Evolutionary conservation across 805 yeast species (phyloP), one percentile per base, ranked within the genome.

Genomic region (Schwanniomyces vanrijiae): DNA sequence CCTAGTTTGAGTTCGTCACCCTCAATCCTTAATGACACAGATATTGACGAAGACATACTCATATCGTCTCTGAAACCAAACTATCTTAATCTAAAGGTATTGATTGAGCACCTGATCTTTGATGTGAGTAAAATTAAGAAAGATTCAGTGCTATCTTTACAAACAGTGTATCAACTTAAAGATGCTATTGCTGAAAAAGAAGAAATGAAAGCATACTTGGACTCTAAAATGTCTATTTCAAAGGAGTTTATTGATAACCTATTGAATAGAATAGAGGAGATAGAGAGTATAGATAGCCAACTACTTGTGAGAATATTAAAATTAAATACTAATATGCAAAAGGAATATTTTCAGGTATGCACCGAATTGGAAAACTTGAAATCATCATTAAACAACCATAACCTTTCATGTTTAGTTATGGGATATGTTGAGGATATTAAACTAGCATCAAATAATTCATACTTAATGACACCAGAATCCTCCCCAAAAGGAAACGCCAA

Each of bases 361-460:
- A 53, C 55, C 11, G 75, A 70, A 37, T 55, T 71, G 37, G 68
- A 64, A 11, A 50, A 47, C 2, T 57, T 70, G 37, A 55, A 53
- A 8, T 40, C 55, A 10, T 55, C 54, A 40, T 55, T 76, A 43
- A 65, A 61, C 45, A 67, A 69, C 50, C 82, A 77, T 53, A 71
- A 76, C 46, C 53, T 74, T 43, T 66, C 77, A 0, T 71, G 78
- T 26, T 65, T 75, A 40, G 72, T 73, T 13, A 60, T 77, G 50
- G 81, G 82, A 2, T 76, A 76, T 54, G 66, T 76, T 14, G 78
- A 76, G 50, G 77, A 71, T 55, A 65, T 73, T 11, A 64, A 61
- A 48, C 48, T 67, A 11, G 55, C 66, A 19, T 46, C 55, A 13
- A 42, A 42, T 13, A 34, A 26, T 7, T 34, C 40, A 16, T n/a